Conservation (phyloP, 2,329 filamentous ascomycete species). For the Passalora sequoiae region DNA sequence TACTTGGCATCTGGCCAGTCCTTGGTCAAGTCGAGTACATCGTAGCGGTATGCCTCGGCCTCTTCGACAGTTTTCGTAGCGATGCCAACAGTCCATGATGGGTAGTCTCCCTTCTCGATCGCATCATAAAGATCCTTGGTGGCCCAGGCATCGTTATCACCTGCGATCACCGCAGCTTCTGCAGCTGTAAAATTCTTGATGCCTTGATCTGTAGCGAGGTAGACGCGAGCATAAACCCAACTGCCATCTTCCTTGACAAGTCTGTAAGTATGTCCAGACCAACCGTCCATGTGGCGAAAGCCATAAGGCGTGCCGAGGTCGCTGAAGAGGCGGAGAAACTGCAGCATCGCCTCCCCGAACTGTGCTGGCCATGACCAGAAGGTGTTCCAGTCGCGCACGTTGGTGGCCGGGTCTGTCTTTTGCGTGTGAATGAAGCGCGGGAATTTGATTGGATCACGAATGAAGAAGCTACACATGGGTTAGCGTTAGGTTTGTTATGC, state of each 20-base stretch:
- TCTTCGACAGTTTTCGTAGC: conserved; percentile 46
- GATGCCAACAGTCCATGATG: conserved; percentile 43
- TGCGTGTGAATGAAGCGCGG: conserved; percentile 40
- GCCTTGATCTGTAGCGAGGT: conserved; percentile 39
- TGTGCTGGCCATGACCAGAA: conserved; percentile 41
- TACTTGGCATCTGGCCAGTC: conserved; percentile 48
- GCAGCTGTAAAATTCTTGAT: conserved; percentile 46
- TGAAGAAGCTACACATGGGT: conserved; percentile 35
- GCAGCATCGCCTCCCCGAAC: conserved; percentile 48
- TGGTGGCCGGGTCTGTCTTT: conserved; percentile 35
- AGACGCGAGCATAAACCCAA: conserved; percentile 41
- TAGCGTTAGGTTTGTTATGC: neutral
- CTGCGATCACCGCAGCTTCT: conserved; percentile 43
- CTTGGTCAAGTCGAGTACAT: conserved; percentile 52
- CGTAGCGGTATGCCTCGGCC: conserved; percentile 48
- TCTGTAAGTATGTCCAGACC: conserved; percentile 20
- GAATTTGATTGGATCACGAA: conserved; percentile 43
- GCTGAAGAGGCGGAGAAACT: conserved; percentile 48
- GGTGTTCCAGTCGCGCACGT: conserved; percentile 35
- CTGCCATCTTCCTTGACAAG: conserved; percentile 44
- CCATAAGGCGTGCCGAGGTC: conserved; percentile 48
- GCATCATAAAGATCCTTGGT: conserved; percentile 45
- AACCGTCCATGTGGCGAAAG: conserved; percentile 30
- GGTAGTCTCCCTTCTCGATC: conserved; percentile 40
- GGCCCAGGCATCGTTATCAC: conserved; percentile 49